Conservation (phyloP, 306 rosid species). For the Datisca glomerata region DNA sequence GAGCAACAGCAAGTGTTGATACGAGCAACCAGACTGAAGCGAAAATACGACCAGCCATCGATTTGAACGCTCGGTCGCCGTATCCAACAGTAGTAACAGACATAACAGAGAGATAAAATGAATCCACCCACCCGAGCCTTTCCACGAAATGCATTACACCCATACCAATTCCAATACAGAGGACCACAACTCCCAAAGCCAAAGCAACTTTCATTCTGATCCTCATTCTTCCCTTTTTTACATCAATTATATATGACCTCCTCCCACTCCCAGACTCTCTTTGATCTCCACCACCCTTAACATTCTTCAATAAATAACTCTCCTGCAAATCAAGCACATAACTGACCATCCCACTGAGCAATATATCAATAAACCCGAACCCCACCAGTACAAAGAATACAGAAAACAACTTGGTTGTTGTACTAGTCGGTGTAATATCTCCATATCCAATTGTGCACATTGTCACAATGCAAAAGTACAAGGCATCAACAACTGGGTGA, state of each 20-base stretch:
- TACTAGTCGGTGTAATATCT: conserved; percentile 68
- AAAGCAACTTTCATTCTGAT: conserved; percentile 91
- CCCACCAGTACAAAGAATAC: conserved; percentile 81
- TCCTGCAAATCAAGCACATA: conserved; percentile 94
- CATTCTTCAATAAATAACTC: conserved; percentile 47
- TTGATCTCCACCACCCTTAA: conserved; percentile 43
- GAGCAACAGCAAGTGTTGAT: conserved; percentile 84
- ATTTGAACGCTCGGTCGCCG: conserved; percentile 71
- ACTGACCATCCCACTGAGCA: conserved; percentile 84
- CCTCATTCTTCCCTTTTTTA: conserved; percentile 98
- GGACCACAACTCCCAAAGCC: conserved; percentile 84
- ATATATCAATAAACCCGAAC: conserved; percentile 80
- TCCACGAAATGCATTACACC: conserved; percentile 79
- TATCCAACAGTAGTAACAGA: conserved; percentile 94
- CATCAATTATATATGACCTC: conserved; percentile 76
- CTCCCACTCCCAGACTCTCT: conserved; percentile 25
- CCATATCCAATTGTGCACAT: conserved; percentile 98
- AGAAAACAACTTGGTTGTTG: conserved; percentile 69
- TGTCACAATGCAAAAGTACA: conserved; percentile 88
- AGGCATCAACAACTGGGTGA: conserved; percentile 78
- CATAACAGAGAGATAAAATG: conserved; percentile 94
- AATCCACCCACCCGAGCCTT: conserved; percentile 76
- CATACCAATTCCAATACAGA: conserved; percentile 80
- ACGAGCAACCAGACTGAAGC: conserved; percentile 94
- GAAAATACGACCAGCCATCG: conserved; percentile 67